Conservation (phyloP, 352 stramenopile genomes). For the Phytophthora tentaculata region DNA sequence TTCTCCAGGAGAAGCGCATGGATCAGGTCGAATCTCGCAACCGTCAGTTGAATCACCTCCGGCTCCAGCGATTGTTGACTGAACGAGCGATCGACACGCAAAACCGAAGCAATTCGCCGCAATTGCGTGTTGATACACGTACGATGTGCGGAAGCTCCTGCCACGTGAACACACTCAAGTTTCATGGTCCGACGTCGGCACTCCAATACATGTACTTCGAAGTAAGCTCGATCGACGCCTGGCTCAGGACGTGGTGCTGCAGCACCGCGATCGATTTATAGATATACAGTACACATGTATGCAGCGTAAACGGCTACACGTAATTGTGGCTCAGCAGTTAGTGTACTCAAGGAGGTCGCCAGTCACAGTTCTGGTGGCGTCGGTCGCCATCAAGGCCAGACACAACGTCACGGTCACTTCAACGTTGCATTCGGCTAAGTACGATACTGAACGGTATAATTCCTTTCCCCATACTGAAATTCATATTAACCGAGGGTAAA, state of each 20-base stretch:
- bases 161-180: background rate
- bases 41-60: conserved; percentile 8
- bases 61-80: conserved; percentile 18
- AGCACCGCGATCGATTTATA: no score
- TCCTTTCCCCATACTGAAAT: conserved; percentile 3
- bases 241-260: conserved; percentile 8
- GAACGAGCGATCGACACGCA: background rate
- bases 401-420: conserved; percentile 1
- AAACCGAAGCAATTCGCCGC: background rate
- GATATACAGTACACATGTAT: no score
- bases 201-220: background rate
- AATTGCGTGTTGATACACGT: background rate
- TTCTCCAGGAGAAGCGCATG: no score
- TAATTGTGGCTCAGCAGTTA: background rate
- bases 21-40: conserved; percentile 3
- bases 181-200: conserved; percentile 13
- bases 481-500: conserved; percentile 12
- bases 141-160: background rate
- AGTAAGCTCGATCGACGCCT: conserved; percentile 1
- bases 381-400: background rate
- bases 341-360: background rate
- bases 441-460: conserved; percentile 1
- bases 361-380: conserved; percentile 8
- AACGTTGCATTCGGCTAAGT: conserved; percentile 7
- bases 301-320: background rate